These are phyloP conservation scores for Tausonia pullulans DNA, from an alignment of 1,284 basidiomycete genomes.

Conservation along the genomic window DNA sequence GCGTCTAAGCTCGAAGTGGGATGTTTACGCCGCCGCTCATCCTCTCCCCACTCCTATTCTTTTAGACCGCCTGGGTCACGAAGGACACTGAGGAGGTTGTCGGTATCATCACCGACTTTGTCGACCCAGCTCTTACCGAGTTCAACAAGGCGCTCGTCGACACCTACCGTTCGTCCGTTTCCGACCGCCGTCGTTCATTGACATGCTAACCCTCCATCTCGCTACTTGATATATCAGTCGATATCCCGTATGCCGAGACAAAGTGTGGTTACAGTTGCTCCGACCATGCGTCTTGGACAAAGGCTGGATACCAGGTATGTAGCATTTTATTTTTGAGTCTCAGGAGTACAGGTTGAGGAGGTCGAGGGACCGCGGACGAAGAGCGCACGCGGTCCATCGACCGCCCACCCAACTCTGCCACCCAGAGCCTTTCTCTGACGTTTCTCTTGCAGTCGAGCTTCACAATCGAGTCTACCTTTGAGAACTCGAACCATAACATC, in stretches of 20 bases:
- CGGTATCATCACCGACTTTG: constrained; percentile 82
- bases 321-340: no score
- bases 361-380: no score
- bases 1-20: constrained; percentile 14
- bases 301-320: constrained; percentile 53
- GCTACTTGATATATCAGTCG: constrained; percentile 24
- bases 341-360: no score
- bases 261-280: constrained; percentile 91
- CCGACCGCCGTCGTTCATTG: background rate
- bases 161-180: constrained; percentile 45
- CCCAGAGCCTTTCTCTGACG: constrained; percentile 18
- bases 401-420: constrained; percentile 44
- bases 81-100: constrained; percentile 72
- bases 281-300: constrained; percentile 43
- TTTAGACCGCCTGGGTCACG: constrained; percentile 88
- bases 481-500: constrained; percentile 58
- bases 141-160: constrained; percentile 63
- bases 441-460: background rate
- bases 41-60: background rate
- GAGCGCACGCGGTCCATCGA: constrained; percentile 28
- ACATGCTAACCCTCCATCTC: background rate
- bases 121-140: constrained; percentile 54
- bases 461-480: constrained; percentile 35
- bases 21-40: constrained; percentile 10
- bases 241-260: constrained; percentile 35